phyloP scores from a whole-genome alignment of 1,284 basidiomycete genomes.

The Ceratobasidium sp. region DNA sequence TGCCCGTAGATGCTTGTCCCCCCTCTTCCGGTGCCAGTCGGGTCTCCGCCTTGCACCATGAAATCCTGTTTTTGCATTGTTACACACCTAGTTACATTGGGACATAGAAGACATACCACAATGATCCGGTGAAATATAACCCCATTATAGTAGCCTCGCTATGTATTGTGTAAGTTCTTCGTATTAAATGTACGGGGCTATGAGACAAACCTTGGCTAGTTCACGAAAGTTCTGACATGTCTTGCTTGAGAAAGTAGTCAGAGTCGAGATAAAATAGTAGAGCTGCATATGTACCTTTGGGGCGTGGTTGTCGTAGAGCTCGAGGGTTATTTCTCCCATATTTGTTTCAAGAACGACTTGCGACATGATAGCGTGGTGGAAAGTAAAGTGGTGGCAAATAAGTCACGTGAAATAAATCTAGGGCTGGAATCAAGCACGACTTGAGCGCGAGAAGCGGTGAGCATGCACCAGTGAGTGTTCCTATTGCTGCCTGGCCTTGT shows the following conservation, averaged over 20 bases:
- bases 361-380: conserved; percentile 36
- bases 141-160: conserved; percentile 75
- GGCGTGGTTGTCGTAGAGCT: conserved; percentile 91
- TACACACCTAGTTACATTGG: not conserved
- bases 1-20: conserved; percentile 94
- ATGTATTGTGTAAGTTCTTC: not conserved
- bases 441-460: no score
- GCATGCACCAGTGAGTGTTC: no score
- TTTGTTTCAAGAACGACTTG: conserved; percentile 83
- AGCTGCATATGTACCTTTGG: conserved; percentile 69
- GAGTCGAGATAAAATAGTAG: not conserved
- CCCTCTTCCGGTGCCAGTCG: conserved; percentile 93
- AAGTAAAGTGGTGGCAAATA: not conserved
- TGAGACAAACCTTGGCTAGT: conserved; percentile 77
- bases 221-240: conserved; percentile 95
- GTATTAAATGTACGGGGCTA: not conserved
- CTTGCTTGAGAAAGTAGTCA: conserved; percentile 56
- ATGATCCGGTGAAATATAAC: conserved; percentile 91
- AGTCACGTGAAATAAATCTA: conserved; percentile 5
- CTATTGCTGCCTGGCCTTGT: no score
- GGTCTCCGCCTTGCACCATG: conserved; percentile 94
- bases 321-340: conserved; percentile 86
- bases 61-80: conserved; percentile 71
- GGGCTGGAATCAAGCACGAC: no score
- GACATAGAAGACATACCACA: conserved; percentile 59